These are phyloP conservation scores for Hyaloscypha hepaticicola DNA, from an alignment of 495 filamentous ascomycete genomes.

Conservation along the genomic window DNA sequence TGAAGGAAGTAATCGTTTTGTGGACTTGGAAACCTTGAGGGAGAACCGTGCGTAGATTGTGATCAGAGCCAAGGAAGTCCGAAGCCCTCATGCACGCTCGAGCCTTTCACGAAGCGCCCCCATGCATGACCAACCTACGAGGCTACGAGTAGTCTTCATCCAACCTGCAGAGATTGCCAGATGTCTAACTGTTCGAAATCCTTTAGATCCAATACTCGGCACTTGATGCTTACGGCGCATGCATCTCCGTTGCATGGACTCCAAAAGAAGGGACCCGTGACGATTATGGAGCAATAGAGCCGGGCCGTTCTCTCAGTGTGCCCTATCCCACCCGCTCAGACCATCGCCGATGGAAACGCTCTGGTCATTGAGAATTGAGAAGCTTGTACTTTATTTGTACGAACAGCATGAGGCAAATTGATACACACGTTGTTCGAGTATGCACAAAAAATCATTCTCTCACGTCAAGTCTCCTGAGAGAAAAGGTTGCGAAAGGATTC, in stretches of 20 bases:
- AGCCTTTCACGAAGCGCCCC: background rate
- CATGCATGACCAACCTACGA: background rate
- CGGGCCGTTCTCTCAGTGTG: too few species aligned
- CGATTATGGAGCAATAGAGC: background rate
- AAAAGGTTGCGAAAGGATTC: background rate
- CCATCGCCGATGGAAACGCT: background rate
- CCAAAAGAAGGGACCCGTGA: background rate
- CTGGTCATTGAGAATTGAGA: background rate
- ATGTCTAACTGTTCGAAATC: background rate
- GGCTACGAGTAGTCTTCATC: background rate
- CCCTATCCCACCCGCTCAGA: background rate
- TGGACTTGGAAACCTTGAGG: background rate
- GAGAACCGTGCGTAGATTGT: background rate
- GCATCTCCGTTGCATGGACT: too few species aligned
- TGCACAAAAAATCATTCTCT: background rate
- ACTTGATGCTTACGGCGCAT: background rate
- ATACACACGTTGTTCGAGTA: background rate
- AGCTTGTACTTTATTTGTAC: background rate
- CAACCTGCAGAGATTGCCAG: background rate
- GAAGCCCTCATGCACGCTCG: background rate
- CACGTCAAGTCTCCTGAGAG: background rate
- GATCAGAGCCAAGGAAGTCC: background rate
- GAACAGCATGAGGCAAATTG: background rate
- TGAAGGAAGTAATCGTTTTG: background rate
- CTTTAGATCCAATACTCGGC: background rate